A percentile compares a stretch with the other conserved stretches of the same genome.
Conservation (phyloP, 2,329 filamentous ascomycete species). For the Epichloe festucae region DNA sequence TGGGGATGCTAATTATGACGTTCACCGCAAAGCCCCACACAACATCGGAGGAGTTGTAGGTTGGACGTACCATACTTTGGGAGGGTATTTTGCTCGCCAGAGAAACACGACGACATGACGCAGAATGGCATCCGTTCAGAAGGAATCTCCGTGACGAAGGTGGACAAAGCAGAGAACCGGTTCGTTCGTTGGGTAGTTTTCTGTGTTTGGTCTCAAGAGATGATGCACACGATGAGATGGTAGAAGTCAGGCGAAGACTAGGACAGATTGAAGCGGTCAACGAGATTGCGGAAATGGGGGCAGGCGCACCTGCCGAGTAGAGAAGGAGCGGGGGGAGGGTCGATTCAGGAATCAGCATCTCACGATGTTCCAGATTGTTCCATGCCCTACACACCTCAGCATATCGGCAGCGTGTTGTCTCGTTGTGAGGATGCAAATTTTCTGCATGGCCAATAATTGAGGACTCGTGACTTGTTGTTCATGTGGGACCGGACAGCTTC, state of each 20-base stretch:
- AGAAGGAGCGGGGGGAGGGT: not conserved
- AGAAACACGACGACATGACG: too few relatives aligned
- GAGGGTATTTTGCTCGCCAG: too few relatives aligned
- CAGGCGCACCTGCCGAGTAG: slow-evolving; percentile 2
- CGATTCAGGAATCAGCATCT: not conserved
- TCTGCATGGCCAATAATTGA: too few relatives aligned
- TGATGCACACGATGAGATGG: not conserved
- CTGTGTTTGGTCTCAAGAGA: not conserved
- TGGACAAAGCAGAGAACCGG: not conserved
- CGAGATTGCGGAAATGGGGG: not conserved
- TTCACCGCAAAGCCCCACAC: not conserved
- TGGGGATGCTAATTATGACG: too few relatives aligned
- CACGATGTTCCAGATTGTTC: slow-evolving; percentile 1
- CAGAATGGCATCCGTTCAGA: not conserved
- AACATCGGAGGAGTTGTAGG: not conserved
- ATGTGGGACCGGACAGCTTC: too few relatives aligned
- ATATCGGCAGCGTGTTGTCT: too few relatives aligned
- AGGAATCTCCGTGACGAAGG: not conserved
- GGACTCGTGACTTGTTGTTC: too few relatives aligned
- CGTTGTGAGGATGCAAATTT: too few relatives aligned
- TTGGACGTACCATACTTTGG: not conserved
- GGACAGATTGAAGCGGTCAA: not conserved
- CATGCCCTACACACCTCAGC: not conserved
- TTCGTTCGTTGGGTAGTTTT: not conserved
- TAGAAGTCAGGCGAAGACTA: not conserved